A percentile compares a stretch with the other conserved stretches of the same genome.
Evolutionary conservation across 2,329 filamentous ascomycete species (phyloP).

Genomic region (Trichoderma hamatum): DNA sequence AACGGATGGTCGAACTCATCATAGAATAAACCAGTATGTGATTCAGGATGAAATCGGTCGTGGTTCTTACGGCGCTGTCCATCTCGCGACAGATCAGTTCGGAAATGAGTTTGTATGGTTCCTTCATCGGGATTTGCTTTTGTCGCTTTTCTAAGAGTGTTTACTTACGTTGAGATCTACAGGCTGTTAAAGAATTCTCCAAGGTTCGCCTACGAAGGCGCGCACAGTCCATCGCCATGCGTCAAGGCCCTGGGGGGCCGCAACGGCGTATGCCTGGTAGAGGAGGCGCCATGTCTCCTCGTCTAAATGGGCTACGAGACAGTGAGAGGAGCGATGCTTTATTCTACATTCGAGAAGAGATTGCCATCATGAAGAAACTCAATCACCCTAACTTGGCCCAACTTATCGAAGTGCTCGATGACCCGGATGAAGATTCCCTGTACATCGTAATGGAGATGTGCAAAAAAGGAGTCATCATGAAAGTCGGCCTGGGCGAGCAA

Average conservation of each 20-base stretch:
- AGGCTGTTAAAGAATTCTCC: constrained; percentile 98
- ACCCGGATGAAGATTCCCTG: constrained; percentile 90
- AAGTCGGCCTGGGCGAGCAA: constrained; percentile 81
- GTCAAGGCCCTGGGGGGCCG: constrained; percentile 46
- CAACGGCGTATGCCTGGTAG: constrained; percentile 36
- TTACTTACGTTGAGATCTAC: constrained; percentile 14
- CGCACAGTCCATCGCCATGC: constrained; percentile 85
- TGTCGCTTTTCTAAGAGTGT: background rate
- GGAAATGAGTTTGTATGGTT: constrained; percentile 84
- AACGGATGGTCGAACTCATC: constrained; percentile 76
- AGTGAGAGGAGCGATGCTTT: constrained; percentile 71
- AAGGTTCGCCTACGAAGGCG: constrained; percentile 88
- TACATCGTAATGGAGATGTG: constrained; percentile 99
- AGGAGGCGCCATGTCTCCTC: constrained; percentile 30
- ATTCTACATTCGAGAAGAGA: constrained; percentile 90
- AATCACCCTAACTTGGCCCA: constrained; percentile 93
- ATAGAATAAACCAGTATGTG: constrained; percentile 91
- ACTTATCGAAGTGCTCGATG: constrained; percentile 91
- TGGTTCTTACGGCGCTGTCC: constrained; percentile 92
- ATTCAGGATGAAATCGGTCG: constrained; percentile 96
- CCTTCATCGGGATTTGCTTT: background rate
- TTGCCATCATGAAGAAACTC: constrained; percentile 99
- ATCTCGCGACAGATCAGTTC: constrained; percentile 86
- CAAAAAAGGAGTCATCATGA: constrained; percentile 97
- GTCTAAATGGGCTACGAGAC: constrained; percentile 37